Evolutionary conservation across 345 rosid genomes (phyloP), one percentile per base, ranked within the genome.

Genomic region (Microthlaspi erraticum): DNA sequence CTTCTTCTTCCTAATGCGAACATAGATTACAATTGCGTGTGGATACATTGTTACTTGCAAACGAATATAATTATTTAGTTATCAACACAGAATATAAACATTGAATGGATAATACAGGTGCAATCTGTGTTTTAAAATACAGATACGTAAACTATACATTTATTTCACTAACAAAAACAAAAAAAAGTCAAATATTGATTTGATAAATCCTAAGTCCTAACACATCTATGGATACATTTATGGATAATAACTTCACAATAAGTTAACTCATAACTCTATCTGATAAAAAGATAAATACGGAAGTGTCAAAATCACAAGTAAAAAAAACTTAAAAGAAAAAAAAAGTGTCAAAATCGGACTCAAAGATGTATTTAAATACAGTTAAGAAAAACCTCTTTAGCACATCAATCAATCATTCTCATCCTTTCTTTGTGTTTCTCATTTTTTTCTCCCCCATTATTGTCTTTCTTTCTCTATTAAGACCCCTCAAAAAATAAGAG

Each of bases 321-420:
- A 36, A 44, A 44, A 5, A 11, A 3, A 42, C 13, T 12, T 3
- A 42, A 9, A 20, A 8, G 33, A 32, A 51, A 42, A 16, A 2
- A 59, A 58, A 54, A 44, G 34, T 60, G 69, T 68, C 57, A 31
- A 75, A 59, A 19, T 70, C 75, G 75, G 79, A 76, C 75, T 51
- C 71, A 69, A 76, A 76, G 70, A 39, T 76, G 66, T 57, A 76
- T 76, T 76, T 70, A 70, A 76, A 76, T 76, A 49, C 56, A 70
- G 79, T 76, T 70, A 64, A 76, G 75, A 76, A 48, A 76, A 75
- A 44, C 33, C 20, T 55, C 71, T 58, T 41, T 49, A 11, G 23
- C 41, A n/a, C n/a, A 54, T 26, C 29, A 26, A 68, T 75, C 70
- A 63, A 76, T 70, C 79, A 76, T 70, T 76, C 75, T 76, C 75